Conservation (phyloP, 192 early-diverging fungal genomes). For the Mortierella alpina region DNA sequence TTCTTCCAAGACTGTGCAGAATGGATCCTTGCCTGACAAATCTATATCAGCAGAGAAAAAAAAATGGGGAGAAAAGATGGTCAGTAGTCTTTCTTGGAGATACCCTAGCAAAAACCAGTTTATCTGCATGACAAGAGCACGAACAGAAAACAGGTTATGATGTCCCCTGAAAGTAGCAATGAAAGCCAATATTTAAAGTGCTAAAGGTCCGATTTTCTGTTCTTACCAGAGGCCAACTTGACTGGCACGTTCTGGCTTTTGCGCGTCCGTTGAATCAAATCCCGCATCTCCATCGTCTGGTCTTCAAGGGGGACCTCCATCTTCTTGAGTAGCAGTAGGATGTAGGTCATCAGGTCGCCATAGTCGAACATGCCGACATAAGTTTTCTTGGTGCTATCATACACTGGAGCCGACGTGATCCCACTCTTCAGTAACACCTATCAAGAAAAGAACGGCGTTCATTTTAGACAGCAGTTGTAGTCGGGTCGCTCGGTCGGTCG, state of each 20-base stretch:
- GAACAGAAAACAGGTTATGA: too few species aligned
- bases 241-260: conserved; percentile 67
- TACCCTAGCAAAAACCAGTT: too few species aligned
- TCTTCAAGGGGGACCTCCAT: conserved; percentile 52
- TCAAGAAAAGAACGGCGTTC: neutral
- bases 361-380: conserved; percentile 92
- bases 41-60: conserved; percentile 52
- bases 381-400: conserved; percentile 62
- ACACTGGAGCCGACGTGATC: conserved; percentile 86
- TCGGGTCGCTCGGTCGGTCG: neutral
- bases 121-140: too few species aligned
- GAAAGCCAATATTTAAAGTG: too few species aligned
- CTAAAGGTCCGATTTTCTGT: too few species aligned
- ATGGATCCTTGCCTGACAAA: conserved; percentile 84
- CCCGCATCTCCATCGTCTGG: conserved; percentile 65
- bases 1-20: conserved; percentile 83
- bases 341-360: conserved; percentile 82
- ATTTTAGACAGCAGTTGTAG: neutral
- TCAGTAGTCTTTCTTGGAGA: neutral
- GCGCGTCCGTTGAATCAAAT: conserved; percentile 64
- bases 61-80: conserved; percentile 1
- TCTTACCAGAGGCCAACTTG: conserved; percentile 69
- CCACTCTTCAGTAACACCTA: conserved; percentile 74
- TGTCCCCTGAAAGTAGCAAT: too few species aligned
- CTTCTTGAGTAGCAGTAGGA: conserved; percentile 73